phyloP scores from a whole-genome alignment of 2,329 filamentous ascomycete genomes.

The Cercospora nicotianae region DNA sequence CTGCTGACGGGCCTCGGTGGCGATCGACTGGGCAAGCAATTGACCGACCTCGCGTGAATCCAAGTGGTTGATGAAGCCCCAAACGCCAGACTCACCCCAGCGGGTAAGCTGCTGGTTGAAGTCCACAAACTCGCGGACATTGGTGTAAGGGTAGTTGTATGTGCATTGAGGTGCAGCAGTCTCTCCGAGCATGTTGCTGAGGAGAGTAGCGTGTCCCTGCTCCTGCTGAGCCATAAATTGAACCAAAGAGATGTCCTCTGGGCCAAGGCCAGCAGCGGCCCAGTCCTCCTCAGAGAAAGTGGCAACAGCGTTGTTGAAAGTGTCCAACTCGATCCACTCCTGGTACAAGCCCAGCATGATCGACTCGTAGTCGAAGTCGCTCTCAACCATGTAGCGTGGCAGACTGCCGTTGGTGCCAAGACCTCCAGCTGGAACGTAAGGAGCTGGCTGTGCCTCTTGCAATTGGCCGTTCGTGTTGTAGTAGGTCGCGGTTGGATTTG shows the following conservation, averaged over 20 bases:
- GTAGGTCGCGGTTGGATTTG: slow-evolving; percentile 62
- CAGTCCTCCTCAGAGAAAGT: slow-evolving; percentile 71
- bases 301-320: slow-evolving; percentile 74
- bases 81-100: slow-evolving; percentile 76
- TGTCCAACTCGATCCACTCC: slow-evolving; percentile 81
- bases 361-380: slow-evolving; percentile 81
- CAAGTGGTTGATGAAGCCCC: slow-evolving; percentile 76
- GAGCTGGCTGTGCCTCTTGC: slow-evolving; percentile 66
- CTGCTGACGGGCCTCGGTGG: slow-evolving; percentile 78
- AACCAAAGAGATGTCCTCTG: slow-evolving; percentile 69
- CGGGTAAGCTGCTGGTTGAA: slow-evolving; percentile 85
- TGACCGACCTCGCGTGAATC: slow-evolving; percentile 73
- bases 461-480: slow-evolving; percentile 73
- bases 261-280: slow-evolving; percentile 63
- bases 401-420: slow-evolving; percentile 74
- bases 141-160: slow-evolving; percentile 78
- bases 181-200: slow-evolving; percentile 75
- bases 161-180: slow-evolving; percentile 71
- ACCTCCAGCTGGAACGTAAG: slow-evolving; percentile 69
- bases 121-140: slow-evolving; percentile 74
- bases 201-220: slow-evolving; percentile 71
- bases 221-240: slow-evolving; percentile 78
- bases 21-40: slow-evolving; percentile 72
- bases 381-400: slow-evolving; percentile 74
- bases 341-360: slow-evolving; percentile 74